Evolutionary conservation across 768 basidiomycete species (phyloP).

Genomic region (Russula ochroleuca): DNA sequence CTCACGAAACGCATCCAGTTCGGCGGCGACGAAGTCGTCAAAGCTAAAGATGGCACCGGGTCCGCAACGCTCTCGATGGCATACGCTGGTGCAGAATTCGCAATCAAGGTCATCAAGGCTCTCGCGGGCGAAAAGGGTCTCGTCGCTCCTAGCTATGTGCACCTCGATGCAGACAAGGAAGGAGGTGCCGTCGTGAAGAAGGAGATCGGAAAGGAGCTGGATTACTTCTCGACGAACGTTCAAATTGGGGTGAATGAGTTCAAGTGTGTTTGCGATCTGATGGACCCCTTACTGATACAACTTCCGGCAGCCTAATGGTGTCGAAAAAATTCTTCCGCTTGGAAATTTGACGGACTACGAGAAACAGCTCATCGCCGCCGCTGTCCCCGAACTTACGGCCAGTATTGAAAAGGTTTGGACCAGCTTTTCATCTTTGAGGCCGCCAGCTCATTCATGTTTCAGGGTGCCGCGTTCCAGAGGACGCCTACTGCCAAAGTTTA

Average conservation of each 20-base stretch:
- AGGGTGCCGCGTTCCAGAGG: slow-evolving; percentile 24
- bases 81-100: slow-evolving; percentile 89
- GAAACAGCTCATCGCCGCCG: slow-evolving; percentile 69
- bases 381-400: slow-evolving; percentile 68
- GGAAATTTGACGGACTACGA: slow-evolving; percentile 72
- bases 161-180: slow-evolving; percentile 63
- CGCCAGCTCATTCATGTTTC: neutral
- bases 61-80: slow-evolving; percentile 98
- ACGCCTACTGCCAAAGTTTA: slow-evolving; percentile 22
- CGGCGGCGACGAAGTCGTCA: slow-evolving; percentile 96
- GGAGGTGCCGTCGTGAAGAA: slow-evolving; percentile 72
- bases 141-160: slow-evolving; percentile 78
- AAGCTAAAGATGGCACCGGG: slow-evolving; percentile 92
- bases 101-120: slow-evolving; percentile 76
- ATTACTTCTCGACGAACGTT: slow-evolving; percentile 86
- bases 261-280: neutral
- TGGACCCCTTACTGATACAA: slow-evolving; percentile 4
- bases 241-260: slow-evolving; percentile 71
- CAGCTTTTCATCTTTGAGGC: neutral
- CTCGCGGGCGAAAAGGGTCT: slow-evolving; percentile 85
- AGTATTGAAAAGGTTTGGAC: slow-evolving; percentile 67
- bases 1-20: slow-evolving; percentile 88
- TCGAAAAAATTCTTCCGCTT: slow-evolving; percentile 75
- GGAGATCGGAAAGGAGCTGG: slow-evolving; percentile 71
- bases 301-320: slow-evolving; percentile 62